A percentile compares a stretch with the other conserved stretches of the same genome.
Conservation (phyloP, 768 basidiomycete genomes). For the Mycena maculata region DNA sequence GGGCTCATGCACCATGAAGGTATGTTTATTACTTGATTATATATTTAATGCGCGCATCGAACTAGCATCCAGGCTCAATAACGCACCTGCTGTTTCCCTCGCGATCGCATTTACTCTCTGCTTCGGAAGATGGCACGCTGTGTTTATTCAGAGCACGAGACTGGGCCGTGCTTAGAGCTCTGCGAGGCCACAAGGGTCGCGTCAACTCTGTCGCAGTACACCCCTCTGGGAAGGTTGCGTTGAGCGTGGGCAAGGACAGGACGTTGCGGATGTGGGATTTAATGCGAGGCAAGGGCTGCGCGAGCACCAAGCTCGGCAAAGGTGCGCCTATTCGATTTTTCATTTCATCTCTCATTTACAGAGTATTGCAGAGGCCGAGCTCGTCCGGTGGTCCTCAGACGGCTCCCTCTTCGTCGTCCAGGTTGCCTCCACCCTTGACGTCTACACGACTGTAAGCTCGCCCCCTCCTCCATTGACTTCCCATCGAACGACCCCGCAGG, state of each 20-base stretch:
- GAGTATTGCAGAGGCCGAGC: constrained; percentile 78
- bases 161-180: constrained; percentile 87
- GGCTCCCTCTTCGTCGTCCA: constrained; percentile 88
- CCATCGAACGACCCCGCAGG: constrained; percentile 54
- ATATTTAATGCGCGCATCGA: background rate
- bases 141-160: constrained; percentile 93
- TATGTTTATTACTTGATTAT: constrained; percentile 46
- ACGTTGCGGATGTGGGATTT: constrained; percentile 98
- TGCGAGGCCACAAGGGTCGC: constrained; percentile 95
- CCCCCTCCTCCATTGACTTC: constrained; percentile 1
- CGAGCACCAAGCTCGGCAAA: constrained; percentile 89
- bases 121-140: constrained; percentile 93
- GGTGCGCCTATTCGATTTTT: constrained; percentile 58
- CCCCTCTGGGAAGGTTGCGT: constrained; percentile 89
- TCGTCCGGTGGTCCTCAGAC: constrained; percentile 87
- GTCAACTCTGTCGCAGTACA: constrained; percentile 93
- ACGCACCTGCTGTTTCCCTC: constrained; percentile 90
- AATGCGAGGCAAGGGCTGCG: constrained; percentile 91
- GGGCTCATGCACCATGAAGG: constrained; percentile 96
- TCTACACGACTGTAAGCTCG: constrained; percentile 80
- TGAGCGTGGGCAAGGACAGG: constrained; percentile 91
- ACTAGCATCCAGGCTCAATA: constrained; percentile 77
- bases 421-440: constrained; percentile 76
- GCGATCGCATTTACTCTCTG: constrained; percentile 88
- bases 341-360: background rate